A percentile compares a stretch with the other conserved stretches of the same genome.
Evolutionary conservation across 2,329 filamentous ascomycete species (phyloP).

Genomic region (Calonectria montana): DNA sequence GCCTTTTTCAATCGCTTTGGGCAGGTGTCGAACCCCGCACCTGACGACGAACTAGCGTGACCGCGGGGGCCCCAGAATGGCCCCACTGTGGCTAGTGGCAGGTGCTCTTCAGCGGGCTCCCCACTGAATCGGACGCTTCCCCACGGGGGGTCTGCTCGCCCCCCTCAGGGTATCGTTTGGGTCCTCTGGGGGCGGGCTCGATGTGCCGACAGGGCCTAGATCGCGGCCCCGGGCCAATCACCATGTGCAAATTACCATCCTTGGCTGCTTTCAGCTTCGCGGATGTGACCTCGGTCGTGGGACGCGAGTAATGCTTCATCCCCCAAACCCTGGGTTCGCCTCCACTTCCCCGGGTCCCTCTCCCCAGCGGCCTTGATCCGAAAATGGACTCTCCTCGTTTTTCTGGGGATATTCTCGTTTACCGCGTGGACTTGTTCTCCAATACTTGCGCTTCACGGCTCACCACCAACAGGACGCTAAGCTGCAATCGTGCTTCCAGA

Average conservation of each 20-base stretch:
- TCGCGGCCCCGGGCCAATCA: constrained; percentile 27
- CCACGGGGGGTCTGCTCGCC: constrained; percentile 25
- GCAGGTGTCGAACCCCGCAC: constrained; percentile 24
- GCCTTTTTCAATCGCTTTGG: constrained; percentile 23
- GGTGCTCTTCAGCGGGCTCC: neutral
- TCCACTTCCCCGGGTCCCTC: neutral
- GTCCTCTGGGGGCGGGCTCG: constrained; percentile 15
- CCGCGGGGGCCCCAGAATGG: neutral
- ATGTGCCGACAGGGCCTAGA: constrained; percentile 20
- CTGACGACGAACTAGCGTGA: neutral
- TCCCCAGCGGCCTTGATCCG: neutral
- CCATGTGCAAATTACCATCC: neutral
- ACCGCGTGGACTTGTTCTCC: neutral
- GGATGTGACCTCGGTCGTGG: neutral
- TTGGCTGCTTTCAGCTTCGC: neutral
- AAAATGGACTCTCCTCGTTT: neutral
- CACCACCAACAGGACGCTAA: neutral
- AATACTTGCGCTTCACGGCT: neutral
- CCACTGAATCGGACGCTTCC: constrained; percentile 21
- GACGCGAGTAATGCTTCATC: constrained; percentile 20
- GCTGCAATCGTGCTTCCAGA: neutral
- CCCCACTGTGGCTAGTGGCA: neutral
- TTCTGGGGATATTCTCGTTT: neutral
- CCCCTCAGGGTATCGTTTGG: neutral
- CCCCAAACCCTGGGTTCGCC: neutral